These are phyloP conservation scores for Saprolegnia diclina DNA, from an alignment of 352 stramenopile genomes.

Conservation along the genomic window DNA sequence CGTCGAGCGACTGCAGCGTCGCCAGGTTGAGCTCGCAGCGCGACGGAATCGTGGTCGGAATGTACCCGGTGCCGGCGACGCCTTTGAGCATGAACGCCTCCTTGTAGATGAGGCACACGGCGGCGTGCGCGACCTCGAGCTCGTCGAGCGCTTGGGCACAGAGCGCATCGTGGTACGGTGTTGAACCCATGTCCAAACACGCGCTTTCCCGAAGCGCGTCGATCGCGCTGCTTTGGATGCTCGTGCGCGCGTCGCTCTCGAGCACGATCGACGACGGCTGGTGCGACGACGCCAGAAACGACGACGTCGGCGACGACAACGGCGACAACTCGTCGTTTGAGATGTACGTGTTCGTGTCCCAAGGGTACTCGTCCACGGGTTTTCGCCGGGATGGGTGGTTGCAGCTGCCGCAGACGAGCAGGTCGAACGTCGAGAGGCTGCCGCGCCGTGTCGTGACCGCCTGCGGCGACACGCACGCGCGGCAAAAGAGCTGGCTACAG, in stretches of 20 bases:
- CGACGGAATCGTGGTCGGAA: slow-evolving; percentile 17
- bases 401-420: neutral
- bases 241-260: neutral
- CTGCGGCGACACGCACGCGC: neutral
- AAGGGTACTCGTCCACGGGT: neutral
- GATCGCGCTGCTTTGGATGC: neutral
- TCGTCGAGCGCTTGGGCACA: slow-evolving; percentile 12
- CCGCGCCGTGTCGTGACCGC: slow-evolving; percentile 1
- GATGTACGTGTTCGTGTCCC: neutral
- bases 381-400: neutral
- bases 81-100: slow-evolving; percentile 26
- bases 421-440: slow-evolving; percentile 1
- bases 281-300: neutral
- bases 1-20: neutral
- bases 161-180: slow-evolving; percentile 18
- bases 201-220: neutral
- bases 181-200: slow-evolving; percentile 16
- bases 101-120: slow-evolving; percentile 24
- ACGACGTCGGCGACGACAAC: neutral
- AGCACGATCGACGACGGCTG: neutral
- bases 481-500: slow-evolving; percentile 11
- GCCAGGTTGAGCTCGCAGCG: slow-evolving; percentile 6
- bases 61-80: slow-evolving; percentile 10
- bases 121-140: slow-evolving; percentile 21
- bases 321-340: neutral